Evolutionary conservation across 768 basidiomycete species (phyloP), one percentile per base, ranked within the genome.

Genomic region (Paxillus ammoniavirescens): DNA sequence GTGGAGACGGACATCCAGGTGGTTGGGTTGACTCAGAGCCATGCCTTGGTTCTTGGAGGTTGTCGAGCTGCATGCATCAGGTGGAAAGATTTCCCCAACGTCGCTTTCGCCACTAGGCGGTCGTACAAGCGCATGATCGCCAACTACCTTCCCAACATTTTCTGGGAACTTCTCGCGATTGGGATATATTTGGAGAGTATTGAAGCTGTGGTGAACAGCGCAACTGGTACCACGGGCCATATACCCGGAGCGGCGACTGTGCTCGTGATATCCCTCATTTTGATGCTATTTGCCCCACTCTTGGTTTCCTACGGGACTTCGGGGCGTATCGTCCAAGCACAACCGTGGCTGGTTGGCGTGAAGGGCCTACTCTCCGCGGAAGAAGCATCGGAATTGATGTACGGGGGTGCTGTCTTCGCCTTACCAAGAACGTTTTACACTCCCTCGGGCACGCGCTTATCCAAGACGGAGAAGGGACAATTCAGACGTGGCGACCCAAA

Each of bases 351-450:
- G 0, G 5, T 65, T 17, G 64, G 64, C 3, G 58, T 68, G 8
- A 66, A 54, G n/a, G 64, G 67, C 7, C 15, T 66, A 47, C 23
- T 68, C 3, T 66, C 67, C 36, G 58, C 54, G 0, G 53, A 66
- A 28, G 37, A 61, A 37, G 64, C 61, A 0, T 64, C 65, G 0
- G 26, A 4, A 0, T 18, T 56, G 37, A 35, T 54, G 13, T 68
- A 60, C 12, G 64, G 63, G 33, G 51, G 54, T 35, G 21, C 54
- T 3, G 46, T 56, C 12, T 38, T 8, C 1, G 12, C 40, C 8
- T 17, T 61, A 4, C 59, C 62, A 31, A 45, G 52, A 33, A 60
- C 42, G 2, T 40, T 9, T 41, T 68, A 66, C 42, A 68, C 31
- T 9, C 10, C 64, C 38, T 55, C 55, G 1, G 64, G 64, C 12